A percentile compares a stretch with the other conserved stretches of the same genome.
Conservation (phyloP, 768 basidiomycete genomes). For the Suillus weaverae region DNA sequence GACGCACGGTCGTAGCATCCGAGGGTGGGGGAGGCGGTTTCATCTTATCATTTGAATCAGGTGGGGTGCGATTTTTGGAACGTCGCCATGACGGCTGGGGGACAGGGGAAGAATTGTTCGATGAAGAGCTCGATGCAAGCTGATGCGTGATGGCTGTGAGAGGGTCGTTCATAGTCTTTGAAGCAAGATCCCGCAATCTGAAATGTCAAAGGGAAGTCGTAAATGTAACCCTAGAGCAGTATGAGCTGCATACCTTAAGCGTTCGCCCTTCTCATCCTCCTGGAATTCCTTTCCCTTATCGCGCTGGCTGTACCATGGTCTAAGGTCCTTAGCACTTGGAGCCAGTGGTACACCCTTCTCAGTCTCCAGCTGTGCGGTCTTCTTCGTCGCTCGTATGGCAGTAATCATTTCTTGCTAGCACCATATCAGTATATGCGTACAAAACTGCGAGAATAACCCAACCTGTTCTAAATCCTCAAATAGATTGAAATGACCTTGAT, state of each 20-base stretch:
- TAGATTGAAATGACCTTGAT: slow-evolving; percentile 74
- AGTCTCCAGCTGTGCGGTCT: slow-evolving; percentile 46
- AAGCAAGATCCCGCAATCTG: slow-evolving; percentile 63
- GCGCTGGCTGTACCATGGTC: slow-evolving; percentile 68
- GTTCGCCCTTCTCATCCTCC: slow-evolving; percentile 35
- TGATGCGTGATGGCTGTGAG: slow-evolving; percentile 72
- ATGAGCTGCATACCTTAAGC: slow-evolving; percentile 31
- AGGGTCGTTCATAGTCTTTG: slow-evolving; percentile 68
- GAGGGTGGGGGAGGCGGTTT: slow-evolving; percentile 6
- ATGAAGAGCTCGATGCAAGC: slow-evolving; percentile 45
- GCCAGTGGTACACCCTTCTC: slow-evolving; percentile 77
- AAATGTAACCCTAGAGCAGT: neutral
- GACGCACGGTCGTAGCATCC: slow-evolving; percentile 52
- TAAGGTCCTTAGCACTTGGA: slow-evolving; percentile 73
- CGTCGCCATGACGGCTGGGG: slow-evolving; percentile 19
- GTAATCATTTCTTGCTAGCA: slow-evolving; percentile 46
- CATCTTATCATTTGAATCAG: slow-evolving; percentile 8
- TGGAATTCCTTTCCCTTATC: slow-evolving; percentile 16
- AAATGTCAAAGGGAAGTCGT: neutral
- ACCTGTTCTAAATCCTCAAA: slow-evolving; percentile 83
- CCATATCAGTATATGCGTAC: slow-evolving; percentile 5
- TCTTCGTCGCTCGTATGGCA: slow-evolving; percentile 50
- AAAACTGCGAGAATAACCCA: slow-evolving; percentile 14
- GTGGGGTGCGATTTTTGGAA: slow-evolving; percentile 18
- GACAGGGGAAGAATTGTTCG: slow-evolving; percentile 23